These are phyloP conservation scores for Diaporthe sp. DNA, from an alignment of 2,329 filamentous ascomycete species.

Conservation along the genomic window DNA sequence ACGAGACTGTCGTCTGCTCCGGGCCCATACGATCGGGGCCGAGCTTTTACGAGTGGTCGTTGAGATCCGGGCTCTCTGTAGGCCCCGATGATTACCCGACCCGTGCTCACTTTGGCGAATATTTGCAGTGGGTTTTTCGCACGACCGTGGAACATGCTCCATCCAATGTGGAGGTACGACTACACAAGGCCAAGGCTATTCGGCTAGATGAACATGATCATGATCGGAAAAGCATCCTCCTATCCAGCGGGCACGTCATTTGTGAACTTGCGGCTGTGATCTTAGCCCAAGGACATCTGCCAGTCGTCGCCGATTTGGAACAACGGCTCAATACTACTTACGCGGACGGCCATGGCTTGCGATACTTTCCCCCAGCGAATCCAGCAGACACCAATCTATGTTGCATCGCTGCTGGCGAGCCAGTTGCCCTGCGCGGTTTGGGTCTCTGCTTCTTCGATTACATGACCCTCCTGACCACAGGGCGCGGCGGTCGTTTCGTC, in stretches of 20 bases:
- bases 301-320: not conserved
- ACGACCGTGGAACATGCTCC: conserved; percentile 32
- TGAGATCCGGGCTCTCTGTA: not conserved
- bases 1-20: not conserved
- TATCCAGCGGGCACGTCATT: conserved; percentile 1
- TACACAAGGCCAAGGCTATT: not conserved
- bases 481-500: not conserved
- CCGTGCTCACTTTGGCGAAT: conserved; percentile 20
- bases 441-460: conserved; percentile 5
- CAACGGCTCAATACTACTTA: not conserved
- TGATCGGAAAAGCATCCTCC: not conserved
- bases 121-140: conserved; percentile 40
- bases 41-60: conserved; percentile 1
- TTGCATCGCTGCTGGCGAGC: not conserved
- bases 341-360: not conserved
- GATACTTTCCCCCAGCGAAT: not conserved
- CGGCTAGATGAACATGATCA: not conserved
- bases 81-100: conserved; percentile 10
- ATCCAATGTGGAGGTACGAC: not conserved
- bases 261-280: not conserved
- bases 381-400: conserved; percentile 3
- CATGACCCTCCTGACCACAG: not conserved
- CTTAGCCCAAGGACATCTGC: conserved; percentile 4
- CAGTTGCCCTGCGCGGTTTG: not conserved
- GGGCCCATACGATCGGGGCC: not conserved